Conservation (phyloP, 148 eudicot species). For the Fagopyrum homotropicum region DNA sequence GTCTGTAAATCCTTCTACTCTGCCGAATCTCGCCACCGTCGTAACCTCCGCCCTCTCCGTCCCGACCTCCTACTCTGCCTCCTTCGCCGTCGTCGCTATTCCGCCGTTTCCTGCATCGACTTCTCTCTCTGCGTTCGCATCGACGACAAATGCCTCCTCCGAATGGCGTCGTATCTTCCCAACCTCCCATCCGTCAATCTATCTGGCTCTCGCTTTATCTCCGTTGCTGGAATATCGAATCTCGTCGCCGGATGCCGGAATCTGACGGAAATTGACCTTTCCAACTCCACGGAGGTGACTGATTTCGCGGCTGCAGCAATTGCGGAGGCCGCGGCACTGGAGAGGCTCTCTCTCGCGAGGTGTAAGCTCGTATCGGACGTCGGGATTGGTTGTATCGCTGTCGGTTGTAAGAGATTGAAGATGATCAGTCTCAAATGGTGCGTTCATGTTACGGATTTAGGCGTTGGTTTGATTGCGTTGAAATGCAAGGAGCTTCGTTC, state of each 20-base stretch:
- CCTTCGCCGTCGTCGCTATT: slow-evolving; percentile 34
- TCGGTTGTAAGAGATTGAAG: slow-evolving; percentile 64
- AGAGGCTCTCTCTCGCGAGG: slow-evolving; percentile 52
- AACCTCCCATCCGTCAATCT: slow-evolving; percentile 38
- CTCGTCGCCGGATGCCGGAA: slow-evolving; percentile 40
- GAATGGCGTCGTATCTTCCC: slow-evolving; percentile 14
- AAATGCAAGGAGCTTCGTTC: slow-evolving; percentile 57
- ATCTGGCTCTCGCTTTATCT: slow-evolving; percentile 41
- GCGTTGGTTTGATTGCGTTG: slow-evolving; percentile 67
- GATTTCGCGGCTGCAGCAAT: slow-evolving; percentile 58
- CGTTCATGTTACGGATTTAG: slow-evolving; percentile 62
- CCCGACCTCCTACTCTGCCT: slow-evolving; percentile 35
- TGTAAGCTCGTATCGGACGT: slow-evolving; percentile 68
- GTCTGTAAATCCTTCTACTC: slow-evolving; percentile 38
- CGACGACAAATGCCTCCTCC: slow-evolving; percentile 27
- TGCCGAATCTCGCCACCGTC: slow-evolving; percentile 52
- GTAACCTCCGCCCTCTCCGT: slow-evolving; percentile 41
- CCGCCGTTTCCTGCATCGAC: slow-evolving; percentile 32
- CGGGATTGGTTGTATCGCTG: slow-evolving; percentile 84
- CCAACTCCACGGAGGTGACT: slow-evolving; percentile 49
- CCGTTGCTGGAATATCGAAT: slow-evolving; percentile 42
- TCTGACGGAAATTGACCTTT: slow-evolving; percentile 62
- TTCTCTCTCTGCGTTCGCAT: slow-evolving; percentile 57
- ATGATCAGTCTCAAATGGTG: slow-evolving; percentile 65
- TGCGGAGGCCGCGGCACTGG: slow-evolving; percentile 52